Conservation (phyloP, 768 basidiomycete genomes). For the Crassisporium funariophilum region DNA sequence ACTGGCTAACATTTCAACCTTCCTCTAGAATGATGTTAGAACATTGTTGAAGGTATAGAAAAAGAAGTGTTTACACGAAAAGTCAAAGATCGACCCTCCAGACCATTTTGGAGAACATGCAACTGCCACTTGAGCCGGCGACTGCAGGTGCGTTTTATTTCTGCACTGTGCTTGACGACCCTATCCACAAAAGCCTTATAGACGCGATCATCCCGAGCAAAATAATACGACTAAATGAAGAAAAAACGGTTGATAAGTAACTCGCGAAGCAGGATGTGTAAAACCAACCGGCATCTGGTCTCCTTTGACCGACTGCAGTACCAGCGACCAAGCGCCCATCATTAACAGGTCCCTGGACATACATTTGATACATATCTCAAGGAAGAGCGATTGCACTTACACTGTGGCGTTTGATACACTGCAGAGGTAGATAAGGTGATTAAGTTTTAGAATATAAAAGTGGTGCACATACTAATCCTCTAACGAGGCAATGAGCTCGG, state of each 20-base stretch:
- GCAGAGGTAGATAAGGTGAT: slow-evolving; percentile 4
- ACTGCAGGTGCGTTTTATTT: slow-evolving; percentile 50
- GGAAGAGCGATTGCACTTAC: slow-evolving; percentile 21
- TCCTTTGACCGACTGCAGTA: slow-evolving; percentile 55
- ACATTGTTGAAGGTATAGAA: not conserved
- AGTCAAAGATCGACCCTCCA: slow-evolving; percentile 68
- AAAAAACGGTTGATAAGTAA: not conserved
- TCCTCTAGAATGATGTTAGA: slow-evolving; percentile 40
- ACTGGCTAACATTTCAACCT: slow-evolving; percentile 60
- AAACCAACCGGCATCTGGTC: slow-evolving; percentile 71
- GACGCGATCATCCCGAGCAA: slow-evolving; percentile 90
- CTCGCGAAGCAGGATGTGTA: not conserved
- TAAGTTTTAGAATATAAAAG: not conserved
- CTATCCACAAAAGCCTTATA: slow-evolving; percentile 68
- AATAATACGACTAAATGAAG: slow-evolving; percentile 72
- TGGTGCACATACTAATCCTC: slow-evolving; percentile 79
- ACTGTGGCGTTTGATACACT: slow-evolving; percentile 89
- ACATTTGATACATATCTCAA: not conserved
- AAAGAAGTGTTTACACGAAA: slow-evolving; percentile 54
- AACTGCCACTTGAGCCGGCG: slow-evolving; percentile 74
- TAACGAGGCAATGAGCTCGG: slow-evolving; percentile 73
- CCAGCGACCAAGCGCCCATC: slow-evolving; percentile 79
- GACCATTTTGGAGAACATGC: slow-evolving; percentile 56
- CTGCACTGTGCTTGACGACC: slow-evolving; percentile 42
- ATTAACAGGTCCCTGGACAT: slow-evolving; percentile 65